A percentile compares a stretch with the other conserved stretches of the same genome.
phyloP scores from a whole-genome alignment of 1,284 basidiomycete genomes.

The Baeospora myosura region DNA sequence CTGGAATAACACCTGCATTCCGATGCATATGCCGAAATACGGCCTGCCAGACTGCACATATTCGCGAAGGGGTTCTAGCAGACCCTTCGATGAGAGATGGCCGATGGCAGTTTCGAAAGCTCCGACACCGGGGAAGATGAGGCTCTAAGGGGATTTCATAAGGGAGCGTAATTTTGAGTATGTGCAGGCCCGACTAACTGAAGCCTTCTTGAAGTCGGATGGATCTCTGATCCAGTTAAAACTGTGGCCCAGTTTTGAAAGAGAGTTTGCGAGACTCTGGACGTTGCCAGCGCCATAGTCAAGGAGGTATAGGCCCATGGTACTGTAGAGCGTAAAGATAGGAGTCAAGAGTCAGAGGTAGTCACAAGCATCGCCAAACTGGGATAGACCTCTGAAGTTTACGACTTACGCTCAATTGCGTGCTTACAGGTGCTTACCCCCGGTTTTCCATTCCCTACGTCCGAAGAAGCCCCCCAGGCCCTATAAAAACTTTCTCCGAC shows the following conservation, averaged over 20 bases:
- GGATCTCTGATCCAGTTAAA: conserved; percentile 88
- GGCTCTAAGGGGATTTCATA: conserved; percentile 49
- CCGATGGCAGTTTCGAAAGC: conserved; percentile 86
- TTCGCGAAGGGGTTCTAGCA: conserved; percentile 72
- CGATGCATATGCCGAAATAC: conserved; percentile 98
- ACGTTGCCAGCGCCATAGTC: conserved; percentile 97
- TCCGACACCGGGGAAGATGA: conserved; percentile 98
- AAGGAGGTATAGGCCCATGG: conserved; percentile 78
- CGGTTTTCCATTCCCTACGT: background rate
- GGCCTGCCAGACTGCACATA: conserved; percentile 90
- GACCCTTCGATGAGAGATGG: conserved; percentile 67
- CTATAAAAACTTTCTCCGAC: conserved; percentile 1
- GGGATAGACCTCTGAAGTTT: background rate
- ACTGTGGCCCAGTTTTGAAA: conserved; percentile 78
- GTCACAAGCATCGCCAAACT: background rate
- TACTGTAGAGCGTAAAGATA: conserved; percentile 1
- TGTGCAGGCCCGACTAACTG: conserved; percentile 51
- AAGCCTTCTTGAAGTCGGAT: conserved; percentile 84
- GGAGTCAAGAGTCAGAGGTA: background rate
- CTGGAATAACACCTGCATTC: conserved; percentile 91
- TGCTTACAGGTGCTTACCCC: background rate
- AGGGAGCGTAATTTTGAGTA: conserved; percentile 2
- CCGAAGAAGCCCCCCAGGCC: conserved; percentile 8
- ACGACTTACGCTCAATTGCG: background rate
- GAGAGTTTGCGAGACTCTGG: conserved; percentile 88